Evolutionary conservation across 1,284 basidiomycete species (phyloP), one percentile per base, ranked within the genome.

Genomic region (Lentinula novae-zelandiae): DNA sequence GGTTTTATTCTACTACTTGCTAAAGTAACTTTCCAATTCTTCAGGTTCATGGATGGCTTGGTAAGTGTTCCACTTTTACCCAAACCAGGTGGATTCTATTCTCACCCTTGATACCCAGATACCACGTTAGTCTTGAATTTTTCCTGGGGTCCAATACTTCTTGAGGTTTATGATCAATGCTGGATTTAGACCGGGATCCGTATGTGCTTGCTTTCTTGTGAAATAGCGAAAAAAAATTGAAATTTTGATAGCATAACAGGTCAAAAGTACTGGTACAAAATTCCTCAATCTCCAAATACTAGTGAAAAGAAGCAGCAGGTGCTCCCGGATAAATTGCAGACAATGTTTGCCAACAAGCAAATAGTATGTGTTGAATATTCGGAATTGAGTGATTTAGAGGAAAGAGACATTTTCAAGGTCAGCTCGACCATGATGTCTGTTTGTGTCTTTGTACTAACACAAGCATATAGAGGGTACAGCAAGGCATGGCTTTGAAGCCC

Each of bases 391-490:
- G 81, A 84, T 57, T 71, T 74, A 2, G 79, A 84, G 44, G 87
- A 90, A 65, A 78, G 87, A 36, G 89, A 91, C 66, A 89, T 91
- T 17, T 92, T 91, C 73, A 84, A 88, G 73, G 86, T 84, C 62
- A 48, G 75, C 48, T 22, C 40, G 39, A 55, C 42, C 4, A 27
- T 15, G 3, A 39, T 17, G 34, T 15, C 38, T 34, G 5, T n/a
- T 27, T 27, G 27, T 27, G 27, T 27, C 33, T 33, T 33, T 38
- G 1, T 27, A 2, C 39, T 42, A 9, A 58, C 13, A 8, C 15
- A 31, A 9, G 6, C 55, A 39, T 15, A 4, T 64, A 89, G 86
- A 80, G 89, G 51, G 89, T 92, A 3, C 89, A 91, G 72, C 75
- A 90, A 1, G 89, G 89, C 2, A 86, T 91, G 80, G 87, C 89